These are phyloP conservation scores for Lecanicillium sp. DNA, from an alignment of 2,329 filamentous ascomycete genomes.

Conservation along the genomic window DNA sequence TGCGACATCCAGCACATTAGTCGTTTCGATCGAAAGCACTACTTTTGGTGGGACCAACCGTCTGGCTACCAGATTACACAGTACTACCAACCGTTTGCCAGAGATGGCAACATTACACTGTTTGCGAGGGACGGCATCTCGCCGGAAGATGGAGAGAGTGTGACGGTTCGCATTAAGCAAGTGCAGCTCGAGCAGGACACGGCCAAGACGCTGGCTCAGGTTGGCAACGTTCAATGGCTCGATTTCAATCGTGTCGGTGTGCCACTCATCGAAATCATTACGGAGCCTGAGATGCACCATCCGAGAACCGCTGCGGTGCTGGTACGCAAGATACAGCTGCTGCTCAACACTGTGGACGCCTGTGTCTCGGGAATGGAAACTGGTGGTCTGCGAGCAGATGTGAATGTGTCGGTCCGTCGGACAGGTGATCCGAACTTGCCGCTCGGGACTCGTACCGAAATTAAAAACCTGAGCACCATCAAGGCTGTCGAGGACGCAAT, in stretches of 20 bases:
- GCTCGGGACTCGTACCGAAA: slow-evolving; percentile 85
- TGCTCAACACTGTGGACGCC: slow-evolving; percentile 72
- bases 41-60: slow-evolving; percentile 98
- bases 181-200: slow-evolving; percentile 98
- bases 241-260: slow-evolving; percentile 92
- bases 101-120: slow-evolving; percentile 64
- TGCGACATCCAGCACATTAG: slow-evolving; percentile 72
- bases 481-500: slow-evolving; percentile 94
- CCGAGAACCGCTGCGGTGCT: slow-evolving; percentile 81
- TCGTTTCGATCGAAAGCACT: slow-evolving; percentile 92
- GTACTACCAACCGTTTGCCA: slow-evolving; percentile 70
- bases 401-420: slow-evolving; percentile 83
- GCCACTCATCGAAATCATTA: slow-evolving; percentile 92
- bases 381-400: slow-evolving; percentile 83
- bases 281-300: slow-evolving; percentile 77
- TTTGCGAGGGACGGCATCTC: slow-evolving; percentile 71
- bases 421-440: slow-evolving; percentile 30
- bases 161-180: slow-evolving; percentile 79
- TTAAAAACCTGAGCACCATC: slow-evolving; percentile 94
- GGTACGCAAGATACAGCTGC: slow-evolving; percentile 78
- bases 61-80: slow-evolving; percentile 97
- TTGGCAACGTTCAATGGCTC: slow-evolving; percentile 65
- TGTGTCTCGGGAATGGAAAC: slow-evolving; percentile 90
- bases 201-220: slow-evolving; percentile 80
- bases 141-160: slow-evolving; percentile 58